Evolutionary conservation across 2,329 filamentous ascomycete genomes (phyloP).

Genomic region (Zarea fungicola): DNA sequence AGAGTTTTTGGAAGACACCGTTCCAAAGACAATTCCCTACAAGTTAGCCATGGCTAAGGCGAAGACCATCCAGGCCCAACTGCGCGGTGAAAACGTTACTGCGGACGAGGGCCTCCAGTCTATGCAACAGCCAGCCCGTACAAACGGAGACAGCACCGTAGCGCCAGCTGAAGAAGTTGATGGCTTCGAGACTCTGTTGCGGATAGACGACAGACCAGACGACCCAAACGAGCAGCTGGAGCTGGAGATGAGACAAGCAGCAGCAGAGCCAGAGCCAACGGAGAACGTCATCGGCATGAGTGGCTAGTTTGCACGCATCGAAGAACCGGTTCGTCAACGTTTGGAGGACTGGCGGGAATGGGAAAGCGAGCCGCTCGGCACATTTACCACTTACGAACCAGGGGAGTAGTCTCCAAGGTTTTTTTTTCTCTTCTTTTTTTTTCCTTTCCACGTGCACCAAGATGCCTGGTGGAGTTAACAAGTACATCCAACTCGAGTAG

Average conservation of each 20-base stretch:
- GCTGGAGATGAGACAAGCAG: constrained; percentile 48
- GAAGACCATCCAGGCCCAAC: constrained; percentile 42
- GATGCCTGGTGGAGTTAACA: too few species aligned
- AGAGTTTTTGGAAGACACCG: constrained; percentile 87
- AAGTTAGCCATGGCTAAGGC: constrained; percentile 68
- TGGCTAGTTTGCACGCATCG: too few species aligned
- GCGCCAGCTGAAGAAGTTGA: constrained; percentile 25
- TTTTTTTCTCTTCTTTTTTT: too few species aligned
- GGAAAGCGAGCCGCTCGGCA: too few species aligned
- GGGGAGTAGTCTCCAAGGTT: too few species aligned
- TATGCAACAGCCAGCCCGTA: constrained; percentile 17
- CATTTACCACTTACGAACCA: too few species aligned
- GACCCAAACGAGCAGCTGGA: constrained; percentile 51
- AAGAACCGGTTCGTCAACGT: too few species aligned
- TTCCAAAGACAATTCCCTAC: constrained; percentile 79
- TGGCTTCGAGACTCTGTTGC: constrained; percentile 18
- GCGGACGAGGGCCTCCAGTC: constrained; percentile 21
- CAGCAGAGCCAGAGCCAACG: constrained; percentile 26
- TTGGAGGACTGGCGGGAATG: too few species aligned
- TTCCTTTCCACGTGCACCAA: too few species aligned
- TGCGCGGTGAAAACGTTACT: constrained; percentile 34
- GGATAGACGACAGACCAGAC: constrained; percentile 24
- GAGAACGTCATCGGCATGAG: constrained; percentile 56
- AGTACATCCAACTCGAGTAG: too few species aligned
- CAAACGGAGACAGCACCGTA: constrained; percentile 23